Evolutionary conservation across 2,329 filamentous ascomycete species (phyloP).

Genomic region (Colletotrichum endophyticum): DNA sequence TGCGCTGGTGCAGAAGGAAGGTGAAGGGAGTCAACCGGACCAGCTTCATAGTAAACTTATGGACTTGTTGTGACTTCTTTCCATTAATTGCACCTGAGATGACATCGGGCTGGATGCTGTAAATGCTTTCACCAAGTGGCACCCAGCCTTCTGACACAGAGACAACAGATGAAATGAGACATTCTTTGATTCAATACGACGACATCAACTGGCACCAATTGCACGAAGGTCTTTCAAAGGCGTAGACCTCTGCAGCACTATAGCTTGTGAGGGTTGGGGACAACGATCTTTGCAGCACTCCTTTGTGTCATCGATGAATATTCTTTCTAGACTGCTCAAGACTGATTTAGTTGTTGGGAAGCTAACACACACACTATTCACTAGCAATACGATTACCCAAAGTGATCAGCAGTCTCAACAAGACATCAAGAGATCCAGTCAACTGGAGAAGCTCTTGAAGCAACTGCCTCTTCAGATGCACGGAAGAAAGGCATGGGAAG

Average conservation of each 20-base stretch:
- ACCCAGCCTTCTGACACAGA: background rate
- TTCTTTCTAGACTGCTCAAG: background rate
- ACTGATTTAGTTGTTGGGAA: background rate
- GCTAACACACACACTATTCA: rapidly evolving
- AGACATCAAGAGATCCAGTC: background rate
- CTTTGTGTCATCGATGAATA: background rate
- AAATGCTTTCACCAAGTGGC: background rate
- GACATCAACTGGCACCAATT: background rate
- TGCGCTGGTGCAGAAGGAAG: background rate
- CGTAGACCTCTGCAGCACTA: background rate
- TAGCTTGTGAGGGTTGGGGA: background rate
- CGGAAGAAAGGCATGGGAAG: background rate
- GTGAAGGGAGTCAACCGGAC: background rate
- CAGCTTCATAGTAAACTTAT: background rate
- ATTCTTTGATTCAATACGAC: background rate
- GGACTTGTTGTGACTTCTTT: background rate
- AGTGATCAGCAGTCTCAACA: background rate
- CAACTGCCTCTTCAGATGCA: background rate
- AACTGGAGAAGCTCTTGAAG: background rate
- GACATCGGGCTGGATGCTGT: background rate
- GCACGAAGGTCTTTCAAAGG: background rate
- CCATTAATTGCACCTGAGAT: background rate
- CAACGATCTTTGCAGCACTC: background rate
- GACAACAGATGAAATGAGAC: background rate
- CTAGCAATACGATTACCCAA: background rate